Evolutionary conservation across 2,329 filamentous ascomycete species (phyloP).

Genomic region (Penicillium frequentans): DNA sequence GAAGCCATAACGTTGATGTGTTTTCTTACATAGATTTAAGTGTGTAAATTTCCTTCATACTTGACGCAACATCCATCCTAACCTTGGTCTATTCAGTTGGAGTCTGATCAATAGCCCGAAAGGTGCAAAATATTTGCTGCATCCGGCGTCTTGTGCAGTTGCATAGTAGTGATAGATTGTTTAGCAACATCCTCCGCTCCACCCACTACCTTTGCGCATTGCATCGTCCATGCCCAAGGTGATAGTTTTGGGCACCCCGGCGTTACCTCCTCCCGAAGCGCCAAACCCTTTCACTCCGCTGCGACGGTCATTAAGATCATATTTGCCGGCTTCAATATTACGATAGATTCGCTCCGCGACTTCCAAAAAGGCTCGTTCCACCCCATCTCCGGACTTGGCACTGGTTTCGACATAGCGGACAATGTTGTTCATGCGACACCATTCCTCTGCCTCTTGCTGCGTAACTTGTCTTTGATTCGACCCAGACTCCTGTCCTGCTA

Average conservation of each 20-base stretch:
- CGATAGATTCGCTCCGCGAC: conserved; percentile 94
- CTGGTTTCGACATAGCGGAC: conserved; percentile 95
- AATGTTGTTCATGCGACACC: conserved; percentile 82
- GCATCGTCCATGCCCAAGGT: conserved; percentile 49
- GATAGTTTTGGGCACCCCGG: conserved; percentile 40
- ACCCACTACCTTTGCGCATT: conserved; percentile 43
- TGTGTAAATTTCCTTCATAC: neutral
- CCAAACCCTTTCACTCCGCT: conserved; percentile 78
- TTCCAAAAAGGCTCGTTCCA: conserved; percentile 88
- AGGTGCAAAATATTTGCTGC: neutral
- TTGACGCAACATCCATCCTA: neutral
- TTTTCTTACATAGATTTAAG: neutral
- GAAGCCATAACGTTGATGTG: neutral
- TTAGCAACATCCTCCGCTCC: conserved; percentile 40
- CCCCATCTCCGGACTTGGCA: conserved; percentile 91
- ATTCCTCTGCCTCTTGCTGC: conserved; percentile 79
- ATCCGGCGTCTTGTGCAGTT: neutral
- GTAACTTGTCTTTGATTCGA: conserved; percentile 71
- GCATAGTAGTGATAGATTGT: neutral
- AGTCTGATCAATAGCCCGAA: neutral
- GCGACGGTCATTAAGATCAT: conserved; percentile 89
- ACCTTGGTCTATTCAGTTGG: neutral
- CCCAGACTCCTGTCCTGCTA: conserved; percentile 56
- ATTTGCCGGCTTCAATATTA: conserved; percentile 93
- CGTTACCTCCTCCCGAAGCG: conserved; percentile 38